These are phyloP conservation scores for Metroxylon sagu DNA, from an alignment of 176 grass and related monocot genomes.

Conservation along the genomic window DNA sequence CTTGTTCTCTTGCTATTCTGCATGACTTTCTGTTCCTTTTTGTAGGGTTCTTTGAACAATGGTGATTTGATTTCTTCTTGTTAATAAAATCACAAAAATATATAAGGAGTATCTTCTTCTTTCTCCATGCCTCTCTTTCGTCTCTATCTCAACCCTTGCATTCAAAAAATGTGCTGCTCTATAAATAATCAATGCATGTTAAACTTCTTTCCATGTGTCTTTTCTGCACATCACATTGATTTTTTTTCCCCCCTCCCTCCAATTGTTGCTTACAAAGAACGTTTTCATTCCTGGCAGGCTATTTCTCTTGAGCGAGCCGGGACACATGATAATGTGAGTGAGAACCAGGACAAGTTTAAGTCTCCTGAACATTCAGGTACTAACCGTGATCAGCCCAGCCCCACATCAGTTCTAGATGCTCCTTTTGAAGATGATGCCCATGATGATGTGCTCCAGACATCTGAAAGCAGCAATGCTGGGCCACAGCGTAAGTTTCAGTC, in stretches of 20 bases:
- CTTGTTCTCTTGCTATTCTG: no score
- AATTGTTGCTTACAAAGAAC: neutral
- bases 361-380: constrained; percentile 7
- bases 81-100: no score
- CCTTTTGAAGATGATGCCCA: constrained; percentile 45
- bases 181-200: no score
- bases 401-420: constrained; percentile 67
- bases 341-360: constrained; percentile 27
- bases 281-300: constrained; percentile 29
- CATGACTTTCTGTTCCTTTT: no score
- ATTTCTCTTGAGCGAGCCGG: constrained; percentile 27
- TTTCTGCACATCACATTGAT: neutral
- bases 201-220: neutral
- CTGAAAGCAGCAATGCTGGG: constrained; percentile 23
- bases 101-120: no score
- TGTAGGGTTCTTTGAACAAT: no score
- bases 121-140: no score
- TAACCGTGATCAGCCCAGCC: constrained; percentile 47
- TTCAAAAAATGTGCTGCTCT: no score
- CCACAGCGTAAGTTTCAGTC: constrained; percentile 37
- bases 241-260: neutral
- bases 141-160: no score
- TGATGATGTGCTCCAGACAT: constrained; percentile 36
- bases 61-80: no score
- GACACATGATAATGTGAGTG: constrained; percentile 24